Conservation (phyloP, 2,329 filamentous ascomycete genomes). For the Fusarium napiforme region DNA sequence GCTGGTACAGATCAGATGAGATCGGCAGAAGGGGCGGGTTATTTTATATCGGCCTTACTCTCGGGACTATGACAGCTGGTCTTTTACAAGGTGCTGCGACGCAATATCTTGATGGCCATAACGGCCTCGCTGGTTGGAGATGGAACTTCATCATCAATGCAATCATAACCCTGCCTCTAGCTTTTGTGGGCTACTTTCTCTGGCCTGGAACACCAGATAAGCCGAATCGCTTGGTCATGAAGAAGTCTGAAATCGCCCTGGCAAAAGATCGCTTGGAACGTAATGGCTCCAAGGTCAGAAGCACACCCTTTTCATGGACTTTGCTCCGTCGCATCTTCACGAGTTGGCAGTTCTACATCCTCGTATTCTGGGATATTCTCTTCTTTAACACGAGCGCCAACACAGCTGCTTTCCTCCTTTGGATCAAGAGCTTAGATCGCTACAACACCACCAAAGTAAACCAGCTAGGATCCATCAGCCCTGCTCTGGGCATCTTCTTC, state of each 20-base stretch:
- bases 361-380: background rate
- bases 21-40: background rate
- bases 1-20: background rate
- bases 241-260: background rate
- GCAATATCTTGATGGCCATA: background rate
- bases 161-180: background rate
- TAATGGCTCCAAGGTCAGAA: background rate
- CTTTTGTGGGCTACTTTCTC: accelerated
- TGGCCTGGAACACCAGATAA: background rate
- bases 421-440: background rate
- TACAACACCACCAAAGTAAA: background rate
- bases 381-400: background rate
- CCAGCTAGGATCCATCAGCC: background rate
- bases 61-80: background rate
- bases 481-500: background rate
- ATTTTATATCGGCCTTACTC: background rate
- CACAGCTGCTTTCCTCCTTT: background rate
- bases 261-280: accelerated
- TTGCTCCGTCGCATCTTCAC: background rate
- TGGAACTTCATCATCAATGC: background rate
- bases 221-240: background rate
- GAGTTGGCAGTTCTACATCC: background rate
- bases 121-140: background rate
- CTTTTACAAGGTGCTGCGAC: background rate
- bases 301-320: background rate